Evolutionary conservation across 345 rosid species (phyloP), one percentile per base, ranked within the genome.

Genomic region (Euphorbia peplus): DNA sequence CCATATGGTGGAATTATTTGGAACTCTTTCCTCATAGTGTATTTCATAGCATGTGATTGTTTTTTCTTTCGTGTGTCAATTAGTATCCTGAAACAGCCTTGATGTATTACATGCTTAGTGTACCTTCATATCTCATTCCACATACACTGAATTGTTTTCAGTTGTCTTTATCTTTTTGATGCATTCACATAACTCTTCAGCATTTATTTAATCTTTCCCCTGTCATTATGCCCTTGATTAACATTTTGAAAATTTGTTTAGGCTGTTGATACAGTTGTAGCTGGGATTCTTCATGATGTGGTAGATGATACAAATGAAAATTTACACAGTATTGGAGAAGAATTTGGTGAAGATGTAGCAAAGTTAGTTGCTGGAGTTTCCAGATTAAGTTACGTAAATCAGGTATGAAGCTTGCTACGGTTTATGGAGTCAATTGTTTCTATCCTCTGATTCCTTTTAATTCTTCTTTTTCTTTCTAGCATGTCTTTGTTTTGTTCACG

Each of bases 241-340:
- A 75, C 64, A 64, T 55, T 24, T 41, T 26, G 14, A 58, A 32
- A 41, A n/a, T 62, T 47, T 61, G 24, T 54, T 60, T 74, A 88
- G 93, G 90, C 93, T 63, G 72, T 86, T 64, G 81, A 86, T 64
- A 86, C 93, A 5, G 84, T 88, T 51, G 88, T 88, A 72, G 89
- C 86, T 70, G 90, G 90, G 71, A 80, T 86, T 78, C 87, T 88
- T 69, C 93, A 88, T 71, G 90, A 88, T 50, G 83, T 86, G 16
- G 72, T 86, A 35, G 89, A 88, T 65, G 90, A 88, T 79, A 76
- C 88, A 4, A 9, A 75, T 73, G 79, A 84, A 78, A 81, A 75
- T 35, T 70, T 88, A 76, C 77, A 44, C 53, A 77, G 60, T 69
- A 76, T 86, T 73, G 82, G 76, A 73, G 79, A 72, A 75, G 87